A percentile compares a stretch with the other conserved stretches of the same genome.
Conservation (phyloP, 371 early-diverging fungal species). For the Lichtheimia hyalospora region DNA sequence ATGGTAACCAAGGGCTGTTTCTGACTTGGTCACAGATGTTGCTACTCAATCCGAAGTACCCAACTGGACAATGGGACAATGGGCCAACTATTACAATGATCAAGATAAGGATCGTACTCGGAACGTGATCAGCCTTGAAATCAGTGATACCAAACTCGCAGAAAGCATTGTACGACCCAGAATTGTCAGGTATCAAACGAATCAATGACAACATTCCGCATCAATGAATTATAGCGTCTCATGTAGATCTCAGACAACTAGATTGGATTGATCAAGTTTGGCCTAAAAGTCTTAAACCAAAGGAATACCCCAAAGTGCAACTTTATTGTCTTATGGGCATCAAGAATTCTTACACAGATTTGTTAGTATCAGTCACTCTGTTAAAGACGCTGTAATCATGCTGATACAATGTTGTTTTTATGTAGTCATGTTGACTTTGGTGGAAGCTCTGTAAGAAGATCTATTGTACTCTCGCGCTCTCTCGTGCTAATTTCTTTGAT, state of each 20-base stretch:
- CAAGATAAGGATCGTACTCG: conserved; percentile 66
- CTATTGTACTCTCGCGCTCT: background rate
- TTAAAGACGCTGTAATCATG: conserved; percentile 1
- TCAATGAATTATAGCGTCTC: background rate
- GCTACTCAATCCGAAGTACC: conserved; percentile 75
- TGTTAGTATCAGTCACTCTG: conserved; percentile 49
- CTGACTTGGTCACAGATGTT: conserved; percentile 58
- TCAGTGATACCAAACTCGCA: conserved; percentile 73
- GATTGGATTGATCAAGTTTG: conserved; percentile 88
- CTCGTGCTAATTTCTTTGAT: conserved; percentile 12
- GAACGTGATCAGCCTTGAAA: conserved; percentile 89
- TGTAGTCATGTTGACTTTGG: conserved; percentile 88
- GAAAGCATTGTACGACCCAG: conserved; percentile 66
- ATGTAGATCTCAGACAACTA: conserved; percentile 55
- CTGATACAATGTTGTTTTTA: conserved; percentile 1
- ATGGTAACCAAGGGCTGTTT: background rate
- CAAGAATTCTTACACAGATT: conserved; percentile 85
- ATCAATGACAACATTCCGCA: background rate
- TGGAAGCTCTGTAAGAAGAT: conserved; percentile 74
- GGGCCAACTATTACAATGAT: conserved; percentile 80
- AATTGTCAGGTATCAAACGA: conserved; percentile 62
- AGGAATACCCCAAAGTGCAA: conserved; percentile 82
- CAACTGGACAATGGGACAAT: conserved; percentile 79
- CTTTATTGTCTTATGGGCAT: conserved; percentile 92
- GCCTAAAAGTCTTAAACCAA: conserved; percentile 61